phyloP scores from a whole-genome alignment of 2,329 filamentous ascomycete genomes.

The Cladophialophora yegresii region DNA sequence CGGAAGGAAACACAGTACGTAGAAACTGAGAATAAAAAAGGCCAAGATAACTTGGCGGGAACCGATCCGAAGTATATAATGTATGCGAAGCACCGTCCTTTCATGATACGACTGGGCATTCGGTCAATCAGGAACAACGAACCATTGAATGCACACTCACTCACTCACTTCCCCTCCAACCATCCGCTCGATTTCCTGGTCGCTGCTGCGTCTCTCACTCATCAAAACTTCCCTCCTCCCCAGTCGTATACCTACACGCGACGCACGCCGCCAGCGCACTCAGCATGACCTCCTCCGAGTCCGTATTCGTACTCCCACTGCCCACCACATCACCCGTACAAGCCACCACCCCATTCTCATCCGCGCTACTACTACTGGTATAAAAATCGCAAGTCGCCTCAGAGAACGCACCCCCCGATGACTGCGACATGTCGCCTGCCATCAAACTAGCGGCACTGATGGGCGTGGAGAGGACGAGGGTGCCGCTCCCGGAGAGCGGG shows the following conservation, averaged over 20 bases:
- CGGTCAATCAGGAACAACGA: too few relatives aligned
- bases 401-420: neutral
- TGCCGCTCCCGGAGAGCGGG: conserved; percentile 2
- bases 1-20: neutral
- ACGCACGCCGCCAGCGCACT: neutral
- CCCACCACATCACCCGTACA: conserved; percentile 5
- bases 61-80: too few relatives aligned
- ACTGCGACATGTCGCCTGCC: neutral
- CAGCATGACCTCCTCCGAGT: neutral
- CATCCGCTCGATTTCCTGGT: too few relatives aligned
- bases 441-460: neutral
- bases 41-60: too few relatives aligned
- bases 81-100: too few relatives aligned
- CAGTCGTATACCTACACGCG: neutral
- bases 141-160: too few relatives aligned
- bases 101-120: too few relatives aligned
- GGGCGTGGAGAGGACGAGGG: neutral
- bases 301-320: neutral
- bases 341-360: neutral
- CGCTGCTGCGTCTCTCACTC: neutral
- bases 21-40: too few relatives aligned
- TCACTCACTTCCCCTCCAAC: too few relatives aligned
- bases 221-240: neutral
- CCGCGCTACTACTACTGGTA: neutral
- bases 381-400: conserved; percentile 3